Evolutionary conservation across 2,329 filamentous ascomycete genomes (phyloP), one percentile per base, ranked within the genome.

Genomic region (Seiridium cupressi): DNA sequence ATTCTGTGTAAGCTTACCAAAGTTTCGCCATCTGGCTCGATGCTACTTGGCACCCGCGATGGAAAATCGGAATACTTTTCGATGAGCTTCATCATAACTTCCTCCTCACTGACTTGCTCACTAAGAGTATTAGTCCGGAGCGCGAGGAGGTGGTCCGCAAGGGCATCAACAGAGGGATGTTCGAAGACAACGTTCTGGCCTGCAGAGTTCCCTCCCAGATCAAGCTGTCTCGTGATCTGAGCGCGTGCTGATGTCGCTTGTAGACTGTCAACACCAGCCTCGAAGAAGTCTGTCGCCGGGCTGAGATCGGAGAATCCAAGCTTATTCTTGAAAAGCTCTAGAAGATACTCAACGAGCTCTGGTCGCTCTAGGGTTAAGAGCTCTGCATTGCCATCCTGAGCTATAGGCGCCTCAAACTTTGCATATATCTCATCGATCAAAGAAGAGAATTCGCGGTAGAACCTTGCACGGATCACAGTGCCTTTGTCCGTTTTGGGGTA

Each of bases 401-500:
- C 18, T 11, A 35, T 4, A 7, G 36, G 32, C 5, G 60, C 49
- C 10, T 55, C 48, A 31, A 69, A 64, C 7, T 75, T 69, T 9
- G 68, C 64, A n/a, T 79, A 72, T 1, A 73, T 55, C 0, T 66
- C 70, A 8, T 68, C 44, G 32, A 66, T 58, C 62, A 70, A 13
- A 7, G 26, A n/a, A 10, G 44, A 8, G 31, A 35, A 57, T n/a
- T 57, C 11, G 31, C 18, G 11, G 35, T 49, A 51, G n/a, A 57
- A 51, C 26, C 9, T 11, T 36, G 78, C 78, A 3, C 84, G 77
- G 55, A 86, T 85, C 59, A 83, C 77, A 0, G 81, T 86, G 3
- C 81, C 81, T 66, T 87, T 86, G 61, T 86, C 84, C 0, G 84
- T 86, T 44, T 70, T 71, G 1, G 82, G 76, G 63, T 83, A 86